Conservation (phyloP, 345 rosid species). For the Gossypium sturtianum region DNA sequence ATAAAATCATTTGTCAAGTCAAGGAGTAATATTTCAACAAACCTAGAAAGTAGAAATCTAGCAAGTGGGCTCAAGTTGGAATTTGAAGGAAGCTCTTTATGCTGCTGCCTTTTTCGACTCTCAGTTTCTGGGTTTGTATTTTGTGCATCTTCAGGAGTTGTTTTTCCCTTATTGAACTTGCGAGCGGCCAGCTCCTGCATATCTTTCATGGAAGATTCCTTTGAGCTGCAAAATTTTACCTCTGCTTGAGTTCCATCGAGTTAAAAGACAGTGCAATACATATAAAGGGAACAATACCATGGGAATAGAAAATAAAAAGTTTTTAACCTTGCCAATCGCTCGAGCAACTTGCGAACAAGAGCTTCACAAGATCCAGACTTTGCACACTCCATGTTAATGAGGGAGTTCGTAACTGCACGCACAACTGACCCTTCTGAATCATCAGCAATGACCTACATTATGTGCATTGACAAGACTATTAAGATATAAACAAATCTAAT, state of each 20-base stretch:
- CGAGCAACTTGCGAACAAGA: conserved; percentile 60
- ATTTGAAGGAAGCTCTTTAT: conserved; percentile 53
- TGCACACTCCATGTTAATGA: conserved; percentile 58
- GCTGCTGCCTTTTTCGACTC: conserved; percentile 58
- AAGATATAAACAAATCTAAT: not conserved
- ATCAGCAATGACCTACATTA: conserved; percentile 53
- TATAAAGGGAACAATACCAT: not conserved
- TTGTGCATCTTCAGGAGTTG: conserved; percentile 29
- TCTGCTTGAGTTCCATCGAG: not conserved
- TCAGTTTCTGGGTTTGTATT: conserved; percentile 40
- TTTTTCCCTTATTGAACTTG: conserved; percentile 42
- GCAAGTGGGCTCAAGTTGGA: conserved; percentile 83
- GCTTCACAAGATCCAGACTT: conserved; percentile 84
- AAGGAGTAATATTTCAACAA: conserved; percentile 18
- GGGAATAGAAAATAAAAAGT: not conserved
- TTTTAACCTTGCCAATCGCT: conserved; percentile 65
- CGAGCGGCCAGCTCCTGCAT: not conserved
- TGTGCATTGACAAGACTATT: not conserved
- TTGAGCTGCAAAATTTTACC: not conserved
- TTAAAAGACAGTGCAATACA: not conserved
- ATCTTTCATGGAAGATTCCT: no score
- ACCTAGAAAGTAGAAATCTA: conserved; percentile 93
- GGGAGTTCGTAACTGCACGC: conserved; percentile 48
- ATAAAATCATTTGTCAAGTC: not conserved
- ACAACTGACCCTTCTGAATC: conserved; percentile 53